Evolutionary conservation across 495 filamentous ascomycete genomes (phyloP).

Genomic region (Daldinia vernicosa): DNA sequence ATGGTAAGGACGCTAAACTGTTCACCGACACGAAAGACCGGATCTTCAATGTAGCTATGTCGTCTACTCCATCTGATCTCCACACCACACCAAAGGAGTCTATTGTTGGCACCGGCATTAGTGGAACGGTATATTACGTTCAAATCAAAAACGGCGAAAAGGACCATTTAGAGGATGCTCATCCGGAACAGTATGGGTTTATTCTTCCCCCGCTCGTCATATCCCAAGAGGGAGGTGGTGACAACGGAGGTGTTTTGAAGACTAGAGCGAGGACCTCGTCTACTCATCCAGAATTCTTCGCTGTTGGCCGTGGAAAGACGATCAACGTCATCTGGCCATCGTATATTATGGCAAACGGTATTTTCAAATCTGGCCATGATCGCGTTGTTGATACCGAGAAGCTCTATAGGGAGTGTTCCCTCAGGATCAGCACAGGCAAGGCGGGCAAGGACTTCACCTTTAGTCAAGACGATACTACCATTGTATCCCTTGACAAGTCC

Average conservation of each 20-base stretch:
- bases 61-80: slow-evolving; percentile 62
- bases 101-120: slow-evolving; percentile 90
- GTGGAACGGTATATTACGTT: slow-evolving; percentile 93
- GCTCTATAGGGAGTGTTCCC: slow-evolving; percentile 82
- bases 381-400: slow-evolving; percentile 83
- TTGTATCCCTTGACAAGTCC: slow-evolving; percentile 95
- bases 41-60: slow-evolving; percentile 91
- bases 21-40: slow-evolving; percentile 88
- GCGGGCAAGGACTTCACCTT: slow-evolving; percentile 98
- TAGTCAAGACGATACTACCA: slow-evolving; percentile 91
- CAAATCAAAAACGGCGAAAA: slow-evolving; percentile 73
- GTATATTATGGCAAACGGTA: slow-evolving; percentile 73
- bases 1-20: slow-evolving; percentile 86
- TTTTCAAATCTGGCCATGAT: slow-evolving; percentile 74
- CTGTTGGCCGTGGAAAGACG: slow-evolving; percentile 91
- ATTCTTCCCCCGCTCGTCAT: slow-evolving; percentile 79
- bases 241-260: slow-evolving; percentile 90
- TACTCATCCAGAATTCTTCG: slow-evolving; percentile 90
- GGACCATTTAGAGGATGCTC: slow-evolving; percentile 75
- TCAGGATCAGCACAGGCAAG: slow-evolving; percentile 96
- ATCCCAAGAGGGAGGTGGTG: slow-evolving; percentile 78
- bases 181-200: slow-evolving; percentile 78
- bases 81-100: slow-evolving; percentile 68
- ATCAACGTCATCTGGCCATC: slow-evolving; percentile 90
- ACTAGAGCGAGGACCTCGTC: slow-evolving; percentile 90